Evolutionary conservation across 2,329 filamentous ascomycete genomes (phyloP), one percentile per base, ranked within the genome.

Genomic region (Ophiostoma fasciatum): DNA sequence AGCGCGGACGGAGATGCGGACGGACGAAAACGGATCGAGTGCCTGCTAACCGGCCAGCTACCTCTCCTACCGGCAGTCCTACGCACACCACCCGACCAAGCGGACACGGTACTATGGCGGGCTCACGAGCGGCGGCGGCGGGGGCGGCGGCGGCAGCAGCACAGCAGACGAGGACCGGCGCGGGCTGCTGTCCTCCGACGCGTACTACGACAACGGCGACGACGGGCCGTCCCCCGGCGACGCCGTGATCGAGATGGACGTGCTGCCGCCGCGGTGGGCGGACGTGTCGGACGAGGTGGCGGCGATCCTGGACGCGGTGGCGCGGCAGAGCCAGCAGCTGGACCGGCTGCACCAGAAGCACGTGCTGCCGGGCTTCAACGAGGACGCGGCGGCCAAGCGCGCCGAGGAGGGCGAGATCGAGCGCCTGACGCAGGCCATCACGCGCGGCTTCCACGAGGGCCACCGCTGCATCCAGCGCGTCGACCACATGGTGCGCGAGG

Each of bases 31-130:
- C 4, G 18, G 25, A 35, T 37, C 23, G 32, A 30, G 20, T 22
- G 27, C 28, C 39, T 21, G 36, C 36, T 45, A n/a, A 36, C 31
- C 13, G 13, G 23, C 8, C 53, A 94, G 88, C 56, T 98, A 92
- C 59, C 90, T 98, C 57, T 96, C 90, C 59, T 98, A 96, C 68
- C 87, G 90, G 52, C 90, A 98, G 64, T 96, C 88, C 51, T 96
- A 94, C 61, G 76, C 85, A 50, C 90, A 96, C 59, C 87, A 94
- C 56, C 90, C 90, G 36, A 73, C 77, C 42, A 87, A 92, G 62
- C 84, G 85, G 61, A 74, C 76, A 47, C 78, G 78, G 50, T 81
- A 42, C 40, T 40, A 80, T 62, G 62, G 67, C 41, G 58, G 42
- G 11, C 39, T 40, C 26, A 19, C 33, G 13, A 37, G 38, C 49